Conservation (phyloP, 495 filamentous ascomycete genomes). For the Lophiotrema nucula region DNA sequence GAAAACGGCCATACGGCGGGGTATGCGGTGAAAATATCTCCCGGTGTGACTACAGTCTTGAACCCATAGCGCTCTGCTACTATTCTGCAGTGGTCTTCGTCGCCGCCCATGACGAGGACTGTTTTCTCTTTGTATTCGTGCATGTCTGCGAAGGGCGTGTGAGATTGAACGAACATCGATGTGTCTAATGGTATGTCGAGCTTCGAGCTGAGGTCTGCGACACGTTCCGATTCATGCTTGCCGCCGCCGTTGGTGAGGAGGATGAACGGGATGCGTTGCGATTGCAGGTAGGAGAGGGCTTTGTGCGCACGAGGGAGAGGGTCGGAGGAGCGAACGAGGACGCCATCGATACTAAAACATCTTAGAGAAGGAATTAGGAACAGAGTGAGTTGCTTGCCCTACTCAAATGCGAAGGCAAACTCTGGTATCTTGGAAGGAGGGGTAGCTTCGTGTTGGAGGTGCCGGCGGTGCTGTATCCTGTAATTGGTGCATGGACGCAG, state of each 20-base stretch:
- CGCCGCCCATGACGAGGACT: constrained; percentile 78
- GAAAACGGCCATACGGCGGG: constrained; percentile 81
- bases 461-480: no score
- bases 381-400: constrained; percentile 39
- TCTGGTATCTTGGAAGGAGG: constrained; percentile 52
- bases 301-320: constrained; percentile 79
- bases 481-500: no score
- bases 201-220: constrained; percentile 64
- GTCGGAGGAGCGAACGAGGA: constrained; percentile 79
- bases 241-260: constrained; percentile 89
- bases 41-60: constrained; percentile 76
- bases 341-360: constrained; percentile 79
- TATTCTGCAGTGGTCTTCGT: constrained; percentile 67
- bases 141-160: constrained; percentile 72
- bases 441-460: no score
- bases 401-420: constrained; percentile 88
- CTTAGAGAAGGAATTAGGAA: background rate
- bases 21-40: constrained; percentile 72
- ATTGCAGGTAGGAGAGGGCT: constrained; percentile 68
- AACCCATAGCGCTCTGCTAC: constrained; percentile 88
- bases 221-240: constrained; percentile 68
- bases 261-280: constrained; percentile 74
- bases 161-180: constrained; percentile 75
- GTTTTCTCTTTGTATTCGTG: constrained; percentile 63
- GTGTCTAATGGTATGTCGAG: constrained; percentile 59